Conservation (phyloP, 805 yeast species). For the Ascoidea asiatica region DNA sequence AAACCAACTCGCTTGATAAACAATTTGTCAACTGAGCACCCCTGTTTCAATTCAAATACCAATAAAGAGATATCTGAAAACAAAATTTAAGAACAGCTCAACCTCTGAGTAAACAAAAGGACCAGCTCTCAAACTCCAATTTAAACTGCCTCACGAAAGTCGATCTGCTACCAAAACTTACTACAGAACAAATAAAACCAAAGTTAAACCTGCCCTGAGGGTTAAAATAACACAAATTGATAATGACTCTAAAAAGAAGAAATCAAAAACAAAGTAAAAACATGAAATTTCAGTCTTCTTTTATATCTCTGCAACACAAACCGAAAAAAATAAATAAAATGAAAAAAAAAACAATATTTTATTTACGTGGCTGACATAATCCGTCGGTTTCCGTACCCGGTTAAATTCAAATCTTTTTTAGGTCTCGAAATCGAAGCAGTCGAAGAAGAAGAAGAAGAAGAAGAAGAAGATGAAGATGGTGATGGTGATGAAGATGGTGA, state of each 20-base stretch:
- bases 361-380: neutral
- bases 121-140: conserved; percentile 13
- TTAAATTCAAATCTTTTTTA: too few species aligned
- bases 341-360: too few species aligned
- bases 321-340: too few species aligned
- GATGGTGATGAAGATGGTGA: too few species aligned
- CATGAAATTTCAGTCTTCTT: too few species aligned
- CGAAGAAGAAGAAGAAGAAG: neutral
- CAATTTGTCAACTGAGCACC: conserved; percentile 98
- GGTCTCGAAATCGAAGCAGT: neutral
- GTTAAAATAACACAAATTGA: neutral
- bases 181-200: neutral
- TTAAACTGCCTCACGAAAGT: conserved; percentile 55
- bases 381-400: neutral
- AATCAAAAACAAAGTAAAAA: too few species aligned
- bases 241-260: neutral
- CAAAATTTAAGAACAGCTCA: too few species aligned
- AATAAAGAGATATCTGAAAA: too few species aligned
- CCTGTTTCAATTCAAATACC: conserved; percentile 68
- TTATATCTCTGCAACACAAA: too few species aligned
- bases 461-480: neutral
- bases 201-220: neutral
- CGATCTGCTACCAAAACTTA: conserved; percentile 36
- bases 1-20: conserved; percentile 52
- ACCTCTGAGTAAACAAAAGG: conserved; percentile 22